These are phyloP conservation scores for Neonectria punicea DNA, from an alignment of 2,329 filamentous ascomycete genomes.

Conservation along the genomic window DNA sequence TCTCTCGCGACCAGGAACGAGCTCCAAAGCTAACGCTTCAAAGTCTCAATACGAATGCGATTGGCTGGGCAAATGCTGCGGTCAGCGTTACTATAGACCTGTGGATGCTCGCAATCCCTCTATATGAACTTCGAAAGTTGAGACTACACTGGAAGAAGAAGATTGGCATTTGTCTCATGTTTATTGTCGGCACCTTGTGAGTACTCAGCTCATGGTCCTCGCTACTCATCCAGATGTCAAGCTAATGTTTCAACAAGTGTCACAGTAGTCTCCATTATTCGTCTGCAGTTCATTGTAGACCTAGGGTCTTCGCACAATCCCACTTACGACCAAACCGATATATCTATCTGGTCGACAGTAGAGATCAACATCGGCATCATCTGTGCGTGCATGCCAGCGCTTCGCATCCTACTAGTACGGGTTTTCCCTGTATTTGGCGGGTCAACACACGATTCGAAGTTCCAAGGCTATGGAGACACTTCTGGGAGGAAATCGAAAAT, in stretches of 20 bases:
- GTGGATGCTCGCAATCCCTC: slow-evolving; percentile 54
- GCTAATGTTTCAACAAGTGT: slow-evolving; percentile 34
- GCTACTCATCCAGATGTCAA: background rate
- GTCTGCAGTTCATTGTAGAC: slow-evolving; percentile 41
- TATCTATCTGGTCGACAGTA: slow-evolving; percentile 48
- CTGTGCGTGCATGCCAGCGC: slow-evolving; percentile 47
- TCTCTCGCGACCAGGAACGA: background rate
- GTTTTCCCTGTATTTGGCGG: slow-evolving; percentile 42
- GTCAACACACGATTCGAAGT: slow-evolving; percentile 37
- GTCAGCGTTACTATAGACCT: slow-evolving; percentile 56
- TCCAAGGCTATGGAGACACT: slow-evolving; percentile 32
- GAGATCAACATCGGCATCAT: slow-evolving; percentile 51
- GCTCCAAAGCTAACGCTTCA: background rate
- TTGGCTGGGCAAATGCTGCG: slow-evolving; percentile 55
- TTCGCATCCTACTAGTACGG: slow-evolving; percentile 43
- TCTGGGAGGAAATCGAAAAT: slow-evolving; percentile 35
- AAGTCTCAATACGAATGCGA: slow-evolving; percentile 49
- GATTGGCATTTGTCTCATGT: slow-evolving; percentile 55
- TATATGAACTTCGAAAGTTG: slow-evolving; percentile 50
- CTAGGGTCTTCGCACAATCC: slow-evolving; percentile 43
- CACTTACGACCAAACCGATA: slow-evolving; percentile 43
- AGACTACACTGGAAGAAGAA: slow-evolving; percentile 54
- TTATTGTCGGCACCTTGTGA: slow-evolving; percentile 55
- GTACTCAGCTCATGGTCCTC: slow-evolving; percentile 6
- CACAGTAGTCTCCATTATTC: slow-evolving; percentile 45